Conservation (phyloP, 345 rosid genomes). For the Populus deltoides region DNA sequence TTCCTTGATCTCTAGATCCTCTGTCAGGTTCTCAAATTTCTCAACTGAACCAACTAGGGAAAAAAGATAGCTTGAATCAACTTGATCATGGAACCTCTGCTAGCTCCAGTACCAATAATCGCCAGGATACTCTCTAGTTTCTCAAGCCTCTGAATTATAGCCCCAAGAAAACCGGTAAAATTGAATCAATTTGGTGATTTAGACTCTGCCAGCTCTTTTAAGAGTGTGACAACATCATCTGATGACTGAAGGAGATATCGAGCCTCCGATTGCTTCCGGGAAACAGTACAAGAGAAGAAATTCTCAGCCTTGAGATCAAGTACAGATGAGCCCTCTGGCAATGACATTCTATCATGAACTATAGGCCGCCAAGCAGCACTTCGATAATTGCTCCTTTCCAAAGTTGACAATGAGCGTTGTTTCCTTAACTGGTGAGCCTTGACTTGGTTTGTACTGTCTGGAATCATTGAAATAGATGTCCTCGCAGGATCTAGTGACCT, state of each 20-base stretch:
- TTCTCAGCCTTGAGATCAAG: slow-evolving; percentile 51
- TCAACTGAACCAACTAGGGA: not conserved
- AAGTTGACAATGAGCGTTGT: slow-evolving; percentile 41
- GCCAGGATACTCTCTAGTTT: not conserved
- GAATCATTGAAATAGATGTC: slow-evolving; percentile 9
- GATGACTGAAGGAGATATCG: slow-evolving; percentile 46
- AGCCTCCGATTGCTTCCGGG: slow-evolving; percentile 47
- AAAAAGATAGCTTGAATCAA: not conserved
- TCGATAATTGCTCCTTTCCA: slow-evolving; percentile 24
- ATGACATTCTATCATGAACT: slow-evolving; percentile 20
- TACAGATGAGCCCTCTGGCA: slow-evolving; percentile 50
- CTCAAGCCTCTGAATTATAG: not conserved
- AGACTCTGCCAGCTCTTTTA: slow-evolving; percentile 32
- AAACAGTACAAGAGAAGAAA: slow-evolving; percentile 59
- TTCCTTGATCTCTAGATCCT: not conserved
- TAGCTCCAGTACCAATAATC: not conserved
- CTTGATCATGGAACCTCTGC: not conserved
- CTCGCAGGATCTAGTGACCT: slow-evolving; percentile 16
- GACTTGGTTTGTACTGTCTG: slow-evolving; percentile 14
- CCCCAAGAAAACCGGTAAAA: not conserved
- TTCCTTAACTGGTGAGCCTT: slow-evolving; percentile 34
- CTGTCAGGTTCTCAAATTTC: not conserved
- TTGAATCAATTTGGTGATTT: slow-evolving; percentile 8
- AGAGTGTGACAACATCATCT: slow-evolving; percentile 40
- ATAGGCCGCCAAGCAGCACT: slow-evolving; percentile 33